A percentile compares a stretch with the other conserved stretches of the same genome.
These are phyloP conservation scores for Cyberlindnera mississippiensis DNA, from an alignment of 805 yeast genomes.

Conservation along the genomic window DNA sequence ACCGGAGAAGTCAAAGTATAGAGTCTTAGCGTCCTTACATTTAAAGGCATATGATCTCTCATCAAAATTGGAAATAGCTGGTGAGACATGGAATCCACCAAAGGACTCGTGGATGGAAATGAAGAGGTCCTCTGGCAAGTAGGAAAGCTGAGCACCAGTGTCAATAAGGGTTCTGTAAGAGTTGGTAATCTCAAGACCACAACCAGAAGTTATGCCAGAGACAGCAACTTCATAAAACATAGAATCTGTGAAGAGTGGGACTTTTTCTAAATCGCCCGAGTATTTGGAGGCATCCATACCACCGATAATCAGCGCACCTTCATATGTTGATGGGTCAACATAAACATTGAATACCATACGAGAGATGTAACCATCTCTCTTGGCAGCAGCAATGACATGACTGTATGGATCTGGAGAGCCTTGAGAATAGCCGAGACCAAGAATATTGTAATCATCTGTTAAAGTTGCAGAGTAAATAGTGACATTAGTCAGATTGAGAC, in stretches of 20 bases:
- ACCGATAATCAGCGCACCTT: constrained; percentile 22
- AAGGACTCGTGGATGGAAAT: constrained; percentile 18
- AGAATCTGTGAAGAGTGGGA: constrained; percentile 3
- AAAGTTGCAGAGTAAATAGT: constrained; percentile 4
- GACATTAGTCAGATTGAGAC: constrained; percentile 2
- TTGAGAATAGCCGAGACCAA: constrained; percentile 10
- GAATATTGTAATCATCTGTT: constrained; percentile 6
- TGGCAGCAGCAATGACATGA: constrained; percentile 6
- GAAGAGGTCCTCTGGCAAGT: constrained; percentile 8
- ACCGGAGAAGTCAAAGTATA: constrained; percentile 18
- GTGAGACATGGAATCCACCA: constrained; percentile 10
- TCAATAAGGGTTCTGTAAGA: constrained; percentile 10
- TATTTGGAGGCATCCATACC: constrained; percentile 20
- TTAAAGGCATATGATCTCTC: constrained; percentile 34
- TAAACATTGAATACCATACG: constrained; percentile 15
- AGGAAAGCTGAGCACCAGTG: constrained; percentile 18
- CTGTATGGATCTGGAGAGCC: not conserved
- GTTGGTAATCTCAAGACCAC: constrained; percentile 10
- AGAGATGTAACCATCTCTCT: constrained; percentile 2
- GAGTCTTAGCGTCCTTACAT: constrained; percentile 16
- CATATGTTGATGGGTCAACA: not conserved
- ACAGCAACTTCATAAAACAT: constrained; percentile 6
- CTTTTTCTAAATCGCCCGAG: constrained; percentile 13
- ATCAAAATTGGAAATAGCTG: constrained; percentile 31
- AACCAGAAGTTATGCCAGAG: constrained; percentile 14